Percentiles rank a stretch among this genome's conserved stretches.
Conservation (phyloP, 306 rosid genomes). For the Corylus avellana region DNA sequence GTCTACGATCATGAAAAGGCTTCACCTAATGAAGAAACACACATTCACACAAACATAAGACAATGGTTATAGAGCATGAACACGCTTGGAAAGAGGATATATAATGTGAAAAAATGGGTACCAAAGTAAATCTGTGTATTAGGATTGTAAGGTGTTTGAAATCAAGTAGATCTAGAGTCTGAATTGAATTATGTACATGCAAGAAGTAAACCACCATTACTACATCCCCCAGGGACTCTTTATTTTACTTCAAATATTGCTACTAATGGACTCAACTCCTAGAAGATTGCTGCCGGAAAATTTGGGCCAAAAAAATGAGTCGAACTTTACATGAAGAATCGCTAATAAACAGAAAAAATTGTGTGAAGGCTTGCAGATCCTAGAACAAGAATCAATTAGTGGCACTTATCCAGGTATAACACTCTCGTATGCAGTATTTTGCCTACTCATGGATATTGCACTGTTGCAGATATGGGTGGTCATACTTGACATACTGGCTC, state of each 20-base stretch:
- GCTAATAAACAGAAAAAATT: conserved; percentile 48
- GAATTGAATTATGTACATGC: conserved; percentile 47
- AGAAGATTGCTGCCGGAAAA: conserved; percentile 25
- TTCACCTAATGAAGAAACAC: not conserved
- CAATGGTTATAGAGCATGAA: not conserved
- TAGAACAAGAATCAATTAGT: conserved; percentile 14
- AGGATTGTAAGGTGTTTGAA: not conserved
- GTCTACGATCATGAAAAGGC: not conserved
- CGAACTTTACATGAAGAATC: conserved; percentile 65
- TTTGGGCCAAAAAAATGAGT: conserved; percentile 37
- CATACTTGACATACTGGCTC: conserved; percentile 62
- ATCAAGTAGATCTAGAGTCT: conserved; percentile 4
- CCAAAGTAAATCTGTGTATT: not conserved
- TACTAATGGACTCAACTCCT: conserved; percentile 44
- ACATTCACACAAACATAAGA: not conserved
- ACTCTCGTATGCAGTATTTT: conserved; percentile 6
- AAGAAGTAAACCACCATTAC: conserved; percentile 14
- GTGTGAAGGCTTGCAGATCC: conserved; percentile 30
- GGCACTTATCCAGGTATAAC: not conserved
- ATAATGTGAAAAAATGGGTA: not conserved
- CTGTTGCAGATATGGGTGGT: conserved; percentile 65
- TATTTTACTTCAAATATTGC: conserved; percentile 45
- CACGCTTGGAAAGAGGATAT: not conserved
- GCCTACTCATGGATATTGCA: conserved; percentile 83
- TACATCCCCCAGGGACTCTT: conserved; percentile 34